Base-by-base conservation (phyloP, 2,329 filamentous ascomycete genomes). In the Balansia obtecta region DNA sequence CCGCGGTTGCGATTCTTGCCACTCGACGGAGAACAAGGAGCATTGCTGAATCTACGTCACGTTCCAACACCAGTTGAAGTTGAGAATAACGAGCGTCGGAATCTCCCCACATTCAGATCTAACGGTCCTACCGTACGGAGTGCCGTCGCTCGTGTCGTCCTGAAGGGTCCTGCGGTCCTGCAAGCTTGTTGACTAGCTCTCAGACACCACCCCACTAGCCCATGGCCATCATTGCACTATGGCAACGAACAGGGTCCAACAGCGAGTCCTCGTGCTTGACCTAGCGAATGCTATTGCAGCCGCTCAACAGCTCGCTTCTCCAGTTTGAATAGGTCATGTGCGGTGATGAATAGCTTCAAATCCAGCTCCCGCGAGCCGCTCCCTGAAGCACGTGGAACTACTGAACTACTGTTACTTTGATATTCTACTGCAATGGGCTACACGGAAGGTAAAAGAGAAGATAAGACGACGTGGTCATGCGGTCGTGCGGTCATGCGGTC, bases 181-280 rank as follows among this genome's bases (percentile, higher is more conserved):
- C 11, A n/a, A n/a, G n/a, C 4, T 3, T 27, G 11, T 46, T 13
- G 33, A 39, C 13, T 38, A n/a, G 15, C 27, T 45, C 12, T 33
- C 42, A 37, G 34, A 37, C 34, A 12, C 34, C 7, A 37, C 34
- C 39, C 39, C 39, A 41, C 60, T 56, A 55, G 55, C 56, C 60
- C 54, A 55, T 48, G 46, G 38, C 38, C 30, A 39, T 38, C 46
- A 55, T 47, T 49, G 50, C 55, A 41, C 6, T 18, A 18, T 42
- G 50, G 58, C 54, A 55, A 59, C 62, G 56, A 65, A 65, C 63
- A 58, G 53, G 55, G 47, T 60, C 55, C 56, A 59, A 53, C 56
- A 46, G 48, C 55, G 56, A 56, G 52, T 57, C 58, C 63, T 55
- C 63, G 63, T 66, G 63, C 56, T 58, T 51, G 53, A 57, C 51